Conservation (phyloP, 2,329 filamentous ascomycete species). For the Aspergillus luchuensis region DNA sequence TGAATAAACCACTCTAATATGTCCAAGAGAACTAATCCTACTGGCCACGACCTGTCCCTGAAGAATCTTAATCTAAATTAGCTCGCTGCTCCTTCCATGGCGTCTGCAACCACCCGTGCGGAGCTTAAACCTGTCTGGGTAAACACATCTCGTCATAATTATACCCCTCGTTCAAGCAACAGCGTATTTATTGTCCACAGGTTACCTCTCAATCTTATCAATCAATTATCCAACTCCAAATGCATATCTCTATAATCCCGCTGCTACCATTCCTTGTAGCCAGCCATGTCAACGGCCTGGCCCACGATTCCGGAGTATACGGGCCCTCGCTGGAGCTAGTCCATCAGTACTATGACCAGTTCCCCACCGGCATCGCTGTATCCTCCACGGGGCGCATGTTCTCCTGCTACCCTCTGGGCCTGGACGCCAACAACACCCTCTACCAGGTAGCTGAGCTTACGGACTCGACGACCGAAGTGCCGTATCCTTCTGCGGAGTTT, state of each 20-base stretch:
- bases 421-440: neutral
- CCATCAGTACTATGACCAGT: neutral
- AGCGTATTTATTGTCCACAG: neutral
- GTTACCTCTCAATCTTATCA: too few relatives aligned
- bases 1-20: too few relatives aligned
- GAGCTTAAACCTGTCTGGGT: slow-evolving; percentile 1
- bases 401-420: neutral
- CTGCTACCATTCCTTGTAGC: neutral
- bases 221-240: neutral
- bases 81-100: neutral
- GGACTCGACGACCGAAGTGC: neutral
- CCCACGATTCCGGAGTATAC: neutral
- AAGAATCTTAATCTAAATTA: neutral
- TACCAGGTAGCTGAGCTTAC: slow-evolving; percentile 1
- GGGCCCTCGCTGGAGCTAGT: neutral
- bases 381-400: neutral
- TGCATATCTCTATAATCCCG: neutral
- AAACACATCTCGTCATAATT: neutral
- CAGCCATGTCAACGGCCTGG: neutral
- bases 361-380: neutral
- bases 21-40: too few relatives aligned
- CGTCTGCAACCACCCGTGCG: slow-evolving; percentile 1
- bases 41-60: neutral
- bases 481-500: neutral
- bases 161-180: too few relatives aligned